Base-by-base conservation (phyloP, 306 rosid genomes). In the Vachellia pachyceras region DNA sequence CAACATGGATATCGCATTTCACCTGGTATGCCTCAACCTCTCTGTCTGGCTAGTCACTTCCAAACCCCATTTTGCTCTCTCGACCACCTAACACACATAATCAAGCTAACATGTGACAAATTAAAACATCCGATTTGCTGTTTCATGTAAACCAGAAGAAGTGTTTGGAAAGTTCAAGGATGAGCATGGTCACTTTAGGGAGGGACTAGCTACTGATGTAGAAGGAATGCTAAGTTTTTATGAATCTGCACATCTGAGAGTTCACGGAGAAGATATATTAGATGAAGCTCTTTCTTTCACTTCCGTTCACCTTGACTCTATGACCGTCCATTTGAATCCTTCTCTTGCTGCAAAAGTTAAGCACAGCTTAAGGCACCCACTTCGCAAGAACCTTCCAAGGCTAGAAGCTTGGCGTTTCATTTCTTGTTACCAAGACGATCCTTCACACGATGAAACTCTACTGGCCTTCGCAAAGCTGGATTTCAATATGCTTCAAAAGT, bases 1-100 rank as follows among this genome's bases (percentile, higher is more conserved):
- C 72, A 85, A 80, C 82, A 83, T 11, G 86, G 86, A 20, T 47
- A 69, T 49, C 7, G 14, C 3, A 37, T 83, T 60, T 69, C 86
- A 6, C 40, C 65, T 9, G 83, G 87, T 88, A 65, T 5, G 39
- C 15, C 63, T 20, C 29, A 55, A 3, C 25, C 61, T 20, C 8
- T 55, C 29, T 20, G n/a, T 8, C 23, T 0, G 20, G 33, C 33
- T 29, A 29, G 33, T 2, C 33, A 29, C 33, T 1, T 20, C 3
- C 29, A 18, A 52, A 20, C 3, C 8, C 15, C 35, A 2, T 57
- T 57, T 20, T 57, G 35, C 5, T 11, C 15, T 23, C 64, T 57
- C 35, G 3, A 20, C 35, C 14, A 57, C 64, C 5, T 20, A n/a
- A 6, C 11, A 10, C 8, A 22, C 6, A 8, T 1, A 7, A 17